A percentile compares a stretch with the other conserved stretches of the same genome.
phyloP scores from a whole-genome alignment of 768 basidiomycete genomes.

The Vararia minispora region DNA sequence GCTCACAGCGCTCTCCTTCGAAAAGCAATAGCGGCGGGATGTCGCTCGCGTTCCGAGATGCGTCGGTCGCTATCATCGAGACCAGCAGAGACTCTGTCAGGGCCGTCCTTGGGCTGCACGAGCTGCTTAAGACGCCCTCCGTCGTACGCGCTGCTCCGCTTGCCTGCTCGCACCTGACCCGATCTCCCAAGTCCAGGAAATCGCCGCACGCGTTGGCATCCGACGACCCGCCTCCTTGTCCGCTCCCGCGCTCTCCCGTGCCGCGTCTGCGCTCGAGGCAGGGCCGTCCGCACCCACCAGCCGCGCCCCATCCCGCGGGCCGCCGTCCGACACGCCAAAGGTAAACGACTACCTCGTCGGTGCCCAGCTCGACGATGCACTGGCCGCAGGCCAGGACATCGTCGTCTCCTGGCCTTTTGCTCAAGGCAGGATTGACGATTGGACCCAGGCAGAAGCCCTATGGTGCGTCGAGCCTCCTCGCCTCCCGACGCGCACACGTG shows the following conservation, averaged over 20 bases:
- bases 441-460: constrained; percentile 79
- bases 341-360: constrained; percentile 82
- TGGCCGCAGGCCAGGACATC: constrained; percentile 63
- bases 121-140: constrained; percentile 66
- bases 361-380: constrained; percentile 65
- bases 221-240: constrained; percentile 25
- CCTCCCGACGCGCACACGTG: background rate
- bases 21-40: no score
- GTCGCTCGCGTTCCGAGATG: constrained; percentile 78
- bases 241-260: constrained; percentile 17
- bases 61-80: constrained; percentile 74
- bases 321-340: constrained; percentile 29
- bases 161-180: constrained; percentile 1
- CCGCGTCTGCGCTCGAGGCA: constrained; percentile 14
- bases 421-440: constrained; percentile 62
- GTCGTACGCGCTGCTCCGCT: constrained; percentile 37
- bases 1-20: no score
- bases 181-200: constrained; percentile 38
- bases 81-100: constrained; percentile 58
- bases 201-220: constrained; percentile 72
- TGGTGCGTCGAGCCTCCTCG: no score
- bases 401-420: constrained; percentile 76
- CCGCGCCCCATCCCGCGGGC: constrained; percentile 36
- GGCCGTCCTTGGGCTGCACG: constrained; percentile 71
- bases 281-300: constrained; percentile 32